Base-by-base conservation (phyloP, 2,329 filamentous ascomycete species). In the Cytospora paraplurivora region DNA sequence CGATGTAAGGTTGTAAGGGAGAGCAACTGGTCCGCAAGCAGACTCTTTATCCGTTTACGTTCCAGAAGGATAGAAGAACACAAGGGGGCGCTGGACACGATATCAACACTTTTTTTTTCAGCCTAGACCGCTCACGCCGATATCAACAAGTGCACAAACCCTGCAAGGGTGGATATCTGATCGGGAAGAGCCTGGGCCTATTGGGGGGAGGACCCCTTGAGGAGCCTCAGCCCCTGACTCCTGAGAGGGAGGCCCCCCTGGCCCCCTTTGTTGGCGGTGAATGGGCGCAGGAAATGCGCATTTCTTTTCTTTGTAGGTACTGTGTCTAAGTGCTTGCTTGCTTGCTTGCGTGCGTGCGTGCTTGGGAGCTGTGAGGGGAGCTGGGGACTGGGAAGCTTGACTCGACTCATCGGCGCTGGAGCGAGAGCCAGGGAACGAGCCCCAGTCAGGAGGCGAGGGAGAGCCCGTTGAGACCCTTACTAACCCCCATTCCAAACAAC, bases 111-210 rank as follows among this genome's bases (percentile, higher is more conserved):
- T 65, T 59, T 59, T 17, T 47, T 17, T 47, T 5, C 8, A 49
- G 33, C 59, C 56, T 54, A 54, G 63, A 65, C 63, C 55, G 59
- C 60, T 59, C 59, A 44, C 59, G 56, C 33, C 60, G 63, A 65
- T 65, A 65, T 65, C 63, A 65, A 65, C 63, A 65, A 59, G 59
- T 61, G 59, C 32, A 12, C 4, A 35, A 65, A 53, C 63, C 63
- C 52, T 65, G 63, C 59, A 53, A 47, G 12, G 44, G 44, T 61
- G 59, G 59, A 49, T 41, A 53, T 61, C 50, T 52, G 59, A 51
- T 61, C 55, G 38, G 50, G 37, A 49, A 61, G 35, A 44, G 58
- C 51, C 54, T 61, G 59, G 51, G 33, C 59, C 57, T 49, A 41
- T 44, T 49, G 54, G 56, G 49, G 37, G 35, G 44, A 12, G 44